Evolutionary conservation across 306 rosid species (phyloP).

Genomic region (Carpinus viminea): DNA sequence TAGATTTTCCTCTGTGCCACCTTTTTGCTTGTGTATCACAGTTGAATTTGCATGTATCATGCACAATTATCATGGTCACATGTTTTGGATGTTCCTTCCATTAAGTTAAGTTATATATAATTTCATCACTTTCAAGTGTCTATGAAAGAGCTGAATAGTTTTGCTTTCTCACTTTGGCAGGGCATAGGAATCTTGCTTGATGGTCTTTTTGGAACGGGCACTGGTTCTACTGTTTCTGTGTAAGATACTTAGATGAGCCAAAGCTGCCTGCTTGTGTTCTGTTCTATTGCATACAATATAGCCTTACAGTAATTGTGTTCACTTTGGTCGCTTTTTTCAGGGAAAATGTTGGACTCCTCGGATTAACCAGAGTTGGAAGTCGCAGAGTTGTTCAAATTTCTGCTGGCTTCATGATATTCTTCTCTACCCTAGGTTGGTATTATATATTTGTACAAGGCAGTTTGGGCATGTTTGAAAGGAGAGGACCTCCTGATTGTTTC

Average conservation of each 20-base stretch:
- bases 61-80: background rate
- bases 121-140: background rate
- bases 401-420: constrained; percentile 97
- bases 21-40: background rate
- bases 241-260: constrained; percentile 42
- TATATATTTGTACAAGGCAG: constrained; percentile 11
- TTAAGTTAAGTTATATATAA: background rate
- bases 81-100: background rate
- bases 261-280: constrained; percentile 4
- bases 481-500: background rate
- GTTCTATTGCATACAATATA: constrained; percentile 8
- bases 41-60: background rate
- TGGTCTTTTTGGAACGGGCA: constrained; percentile 86
- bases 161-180: constrained; percentile 38
- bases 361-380: constrained; percentile 94
- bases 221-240: constrained; percentile 97
- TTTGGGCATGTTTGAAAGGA: constrained; percentile 16
- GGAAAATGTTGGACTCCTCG: constrained; percentile 98
- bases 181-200: constrained; percentile 85
- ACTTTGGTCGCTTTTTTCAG: constrained; percentile 37
- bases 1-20: background rate
- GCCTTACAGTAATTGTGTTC: constrained; percentile 25
- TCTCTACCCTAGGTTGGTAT: constrained; percentile 74
- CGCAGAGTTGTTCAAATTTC: constrained; percentile 96
- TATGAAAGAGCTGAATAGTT: constrained; percentile 15